Evolutionary conservation across 768 basidiomycete genomes (phyloP), one percentile per base, ranked within the genome.

Genomic region (Tulasnella sp.): DNA sequence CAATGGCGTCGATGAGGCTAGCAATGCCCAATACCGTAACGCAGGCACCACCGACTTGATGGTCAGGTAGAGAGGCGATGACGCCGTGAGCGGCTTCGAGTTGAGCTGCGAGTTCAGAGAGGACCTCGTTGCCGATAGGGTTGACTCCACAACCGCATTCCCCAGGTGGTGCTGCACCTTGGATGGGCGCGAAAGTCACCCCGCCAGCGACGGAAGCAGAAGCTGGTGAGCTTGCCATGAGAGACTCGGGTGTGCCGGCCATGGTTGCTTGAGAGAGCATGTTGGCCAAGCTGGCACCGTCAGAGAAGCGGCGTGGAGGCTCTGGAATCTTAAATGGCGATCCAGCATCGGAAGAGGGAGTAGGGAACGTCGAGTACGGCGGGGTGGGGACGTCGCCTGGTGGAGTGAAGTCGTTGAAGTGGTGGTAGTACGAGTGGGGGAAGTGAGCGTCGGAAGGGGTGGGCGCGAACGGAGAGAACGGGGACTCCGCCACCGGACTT

Each of bases 61-160:
- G 78, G 44, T 79, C 78, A 31, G 78, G 78, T 40, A 79, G 56
- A 39, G 71, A 46, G 71, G 40, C 42, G 34, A 79, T 44, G 39
- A 79, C 71, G 40, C 71, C 71, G 36, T 73, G 44, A 42, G 78
- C 78, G 18, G 73, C 78, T 38, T 79, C 78, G 78, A 79, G 71
- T 40, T 44, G 42, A 31, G 39, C 44, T n/a, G 18, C 24, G 19
- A 79, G 40, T 48, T 71, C 78, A 27, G 71, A 52, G 38, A 73
- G 44, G 44, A 79, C 78, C 78, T 79, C 78, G 78, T 74, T 79
- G n/a, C 78, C 78, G 9, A 79, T 79, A 39, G 78, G 78, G 71
- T 79, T 79, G n/a, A 72, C 73, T 42, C 78, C 78, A 79, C 78
- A 79, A 34, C 78, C 78, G 71, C 78, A 79, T 16, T 79, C 56